Conservation (phyloP, 1,284 basidiomycete genomes). For the Retiboletus flavoniger region DNA sequence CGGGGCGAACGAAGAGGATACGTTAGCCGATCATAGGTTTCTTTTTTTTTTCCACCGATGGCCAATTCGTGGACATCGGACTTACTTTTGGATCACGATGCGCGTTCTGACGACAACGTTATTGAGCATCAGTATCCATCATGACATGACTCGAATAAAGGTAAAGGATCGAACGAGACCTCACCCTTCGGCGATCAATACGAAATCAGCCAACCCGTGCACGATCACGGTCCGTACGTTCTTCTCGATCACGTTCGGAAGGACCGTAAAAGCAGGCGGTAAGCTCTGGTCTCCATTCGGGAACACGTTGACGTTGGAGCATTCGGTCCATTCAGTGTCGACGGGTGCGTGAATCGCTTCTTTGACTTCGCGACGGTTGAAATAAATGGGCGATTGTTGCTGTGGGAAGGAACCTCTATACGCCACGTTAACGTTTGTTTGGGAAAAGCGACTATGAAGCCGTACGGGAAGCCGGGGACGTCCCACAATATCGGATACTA, state of each 20-base stretch:
- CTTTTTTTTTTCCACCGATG: not conserved
- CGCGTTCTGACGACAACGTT: constrained; percentile 44
- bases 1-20: not conserved
- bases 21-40: not conserved
- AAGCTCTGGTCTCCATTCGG: constrained; percentile 56
- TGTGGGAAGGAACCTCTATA: constrained; percentile 61
- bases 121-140: not conserved
- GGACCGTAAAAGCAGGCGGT: constrained; percentile 60
- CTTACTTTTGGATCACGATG: constrained; percentile 68
- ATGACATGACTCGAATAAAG: not conserved
- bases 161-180: constrained; percentile 19
- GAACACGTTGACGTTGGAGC: constrained; percentile 62
- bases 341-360: constrained; percentile 68
- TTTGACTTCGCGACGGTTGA: constrained; percentile 70
- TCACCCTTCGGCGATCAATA: constrained; percentile 71
- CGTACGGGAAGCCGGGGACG: constrained; percentile 73
- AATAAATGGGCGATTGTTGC: constrained; percentile 55
- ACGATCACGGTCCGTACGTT: constrained; percentile 66
- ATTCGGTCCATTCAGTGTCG: constrained; percentile 62
- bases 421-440: not conserved
- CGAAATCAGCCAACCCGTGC: constrained; percentile 71
- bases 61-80: constrained; percentile 1
- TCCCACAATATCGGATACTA: constrained; percentile 66
- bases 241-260: constrained; percentile 75
- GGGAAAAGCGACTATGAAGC: not conserved